These are phyloP conservation scores for Henckelia pumila DNA, from an alignment of 257 asterid species.

Conservation along the genomic window DNA sequence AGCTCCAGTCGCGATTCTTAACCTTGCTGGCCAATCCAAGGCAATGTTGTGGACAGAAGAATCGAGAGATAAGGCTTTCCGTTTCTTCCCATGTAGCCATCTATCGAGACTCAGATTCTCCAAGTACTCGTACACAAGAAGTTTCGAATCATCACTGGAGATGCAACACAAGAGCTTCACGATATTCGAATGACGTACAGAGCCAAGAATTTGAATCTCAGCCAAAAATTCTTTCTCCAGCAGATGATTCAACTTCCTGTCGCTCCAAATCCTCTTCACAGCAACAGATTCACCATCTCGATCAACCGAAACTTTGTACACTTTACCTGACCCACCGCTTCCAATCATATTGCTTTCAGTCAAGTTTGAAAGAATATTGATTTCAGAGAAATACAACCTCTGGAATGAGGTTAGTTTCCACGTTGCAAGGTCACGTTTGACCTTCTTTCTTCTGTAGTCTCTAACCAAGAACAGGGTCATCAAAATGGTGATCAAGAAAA, in stretches of 20 bases:
- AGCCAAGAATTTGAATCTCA: constrained; percentile 47
- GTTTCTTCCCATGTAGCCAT: constrained; percentile 50
- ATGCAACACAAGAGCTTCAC: constrained; percentile 64
- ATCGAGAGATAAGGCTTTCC: constrained; percentile 8
- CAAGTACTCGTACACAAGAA: constrained; percentile 54
- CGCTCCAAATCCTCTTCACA: constrained; percentile 50
- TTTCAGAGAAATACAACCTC: constrained; percentile 45
- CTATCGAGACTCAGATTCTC: constrained; percentile 51
- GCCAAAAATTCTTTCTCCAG: constrained; percentile 52
- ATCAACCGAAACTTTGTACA: constrained; percentile 42
- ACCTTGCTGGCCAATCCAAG: constrained; percentile 51
- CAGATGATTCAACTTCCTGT: constrained; percentile 28
- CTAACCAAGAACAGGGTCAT: constrained; percentile 40
- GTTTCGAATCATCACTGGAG: constrained; percentile 39
- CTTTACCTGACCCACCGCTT: constrained; percentile 54
- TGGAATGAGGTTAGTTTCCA: constrained; percentile 88
- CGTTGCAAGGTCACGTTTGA: constrained; percentile 42
- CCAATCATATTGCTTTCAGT: constrained; percentile 47
- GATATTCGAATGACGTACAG: constrained; percentile 45
- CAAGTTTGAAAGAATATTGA: constrained; percentile 34
- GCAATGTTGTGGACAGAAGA: constrained; percentile 12
- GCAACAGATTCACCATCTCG: constrained; percentile 34
- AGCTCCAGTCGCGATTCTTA: constrained; percentile 47
- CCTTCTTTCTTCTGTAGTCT: constrained; percentile 58
- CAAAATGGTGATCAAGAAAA: constrained; percentile 30